These are phyloP conservation scores for Scheffersomyces amazonensis DNA, from an alignment of 805 yeast species.

Conservation along the genomic window DNA sequence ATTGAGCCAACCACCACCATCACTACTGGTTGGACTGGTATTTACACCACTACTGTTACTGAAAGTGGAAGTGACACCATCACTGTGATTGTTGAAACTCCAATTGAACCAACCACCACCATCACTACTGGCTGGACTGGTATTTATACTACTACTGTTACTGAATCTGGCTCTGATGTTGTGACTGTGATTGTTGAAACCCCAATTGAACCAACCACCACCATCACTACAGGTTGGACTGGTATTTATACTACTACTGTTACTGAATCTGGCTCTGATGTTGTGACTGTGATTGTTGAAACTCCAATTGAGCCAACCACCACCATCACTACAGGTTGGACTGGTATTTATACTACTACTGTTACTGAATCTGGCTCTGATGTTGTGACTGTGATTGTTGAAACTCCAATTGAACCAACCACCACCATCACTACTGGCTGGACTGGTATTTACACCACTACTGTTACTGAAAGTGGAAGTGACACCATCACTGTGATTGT, in stretches of 20 bases:
- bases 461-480: too few relatives aligned
- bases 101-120: constrained; percentile 11
- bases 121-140: constrained; percentile 8
- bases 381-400: constrained; percentile 5
- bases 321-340: constrained; percentile 6
- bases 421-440: too few relatives aligned
- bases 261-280: constrained; percentile 8
- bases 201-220: constrained; percentile 10
- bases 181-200: constrained; percentile 3
- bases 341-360: constrained; percentile 11
- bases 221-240: constrained; percentile 9
- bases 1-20: constrained; percentile 8
- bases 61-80: constrained; percentile 6
- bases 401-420: too few relatives aligned
- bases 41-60: constrained; percentile 6
- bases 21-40: constrained; percentile 5
- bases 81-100: constrained; percentile 5
- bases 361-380: constrained; percentile 4
- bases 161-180: constrained; percentile 1
- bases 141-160: too few relatives aligned
- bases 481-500: too few relatives aligned
- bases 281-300: constrained; percentile 8
- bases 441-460: too few relatives aligned
- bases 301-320: constrained; percentile 10
- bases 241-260: constrained; percentile 6